Evolutionary conservation across 2,329 filamentous ascomycete genomes (phyloP), one percentile per base, ranked within the genome.

Genomic region (Aspergillus hiratsukae): DNA sequence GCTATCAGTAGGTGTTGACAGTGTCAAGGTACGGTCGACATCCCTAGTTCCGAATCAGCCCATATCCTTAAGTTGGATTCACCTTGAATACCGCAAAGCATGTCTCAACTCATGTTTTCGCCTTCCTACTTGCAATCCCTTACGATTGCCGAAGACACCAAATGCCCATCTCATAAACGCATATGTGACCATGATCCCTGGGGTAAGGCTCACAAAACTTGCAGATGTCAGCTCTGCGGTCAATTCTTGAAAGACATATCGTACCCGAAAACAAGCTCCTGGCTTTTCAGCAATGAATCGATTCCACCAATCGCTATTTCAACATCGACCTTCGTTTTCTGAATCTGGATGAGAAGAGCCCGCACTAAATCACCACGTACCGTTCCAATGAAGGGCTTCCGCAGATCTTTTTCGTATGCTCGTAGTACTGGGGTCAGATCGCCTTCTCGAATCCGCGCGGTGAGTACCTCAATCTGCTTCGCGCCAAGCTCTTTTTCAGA

Each of bases 251-350:
- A 23, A 27, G 9, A 40, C 41, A 11, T 11, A 17, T 65, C 71
- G 53, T 70, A 80, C 75, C 82, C 94, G 76, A 99, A 99, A 25
- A 99, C 90, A 49, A 99, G 82, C 71, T 99, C 93, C 70, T 99
- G 94, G 68, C 92, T 97, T 77, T 94, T 96, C 56, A 99, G 81
- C 31, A 99, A 82, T 35, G 91, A 86, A 78, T 99, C 93, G 62
- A 99, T 99, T 19, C 94, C 94, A 58, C 89, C 91, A 77, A 99
- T 92, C 14, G 94, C 94, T 59, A 97, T 87, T 73, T 99, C 94
- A 11, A 99, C 86, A 69, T 99, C 94, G 8, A 99, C 94, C 78
- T 99, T 99, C 23, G 94, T 97, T 81, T 99, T 99, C 69, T 99
- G 94, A 40, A 99, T 87, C 70, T 99, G 94, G 54, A 99, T 97